phyloP scores from a whole-genome alignment of 371 early-diverging fungal species.

The Dinochytrium kinnereticum region DNA sequence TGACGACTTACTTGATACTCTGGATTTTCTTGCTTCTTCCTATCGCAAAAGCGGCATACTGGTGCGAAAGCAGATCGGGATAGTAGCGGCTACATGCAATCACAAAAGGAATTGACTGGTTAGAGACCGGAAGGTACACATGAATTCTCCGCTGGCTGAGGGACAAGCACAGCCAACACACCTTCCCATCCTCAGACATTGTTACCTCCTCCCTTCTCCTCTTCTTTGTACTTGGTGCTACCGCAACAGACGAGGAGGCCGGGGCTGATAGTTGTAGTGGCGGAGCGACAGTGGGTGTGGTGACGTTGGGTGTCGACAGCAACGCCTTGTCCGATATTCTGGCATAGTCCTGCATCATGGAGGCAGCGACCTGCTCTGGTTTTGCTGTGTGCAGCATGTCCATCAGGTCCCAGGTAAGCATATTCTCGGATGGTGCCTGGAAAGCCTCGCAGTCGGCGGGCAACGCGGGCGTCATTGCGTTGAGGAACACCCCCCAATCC shows the following conservation, averaged over 20 bases:
- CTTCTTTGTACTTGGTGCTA: not conserved
- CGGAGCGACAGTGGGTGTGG: not conserved
- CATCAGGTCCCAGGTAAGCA: constrained; percentile 15
- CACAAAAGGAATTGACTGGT: not conserved
- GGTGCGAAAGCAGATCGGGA: constrained; percentile 36
- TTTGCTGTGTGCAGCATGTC: constrained; percentile 11
- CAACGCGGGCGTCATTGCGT: constrained; percentile 10
- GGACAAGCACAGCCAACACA: not conserved
- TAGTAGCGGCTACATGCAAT: not conserved
- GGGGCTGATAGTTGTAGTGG: not conserved
- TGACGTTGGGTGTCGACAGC: not conserved
- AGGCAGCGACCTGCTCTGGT: not conserved
- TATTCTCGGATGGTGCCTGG: not conserved
- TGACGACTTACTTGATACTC: constrained; percentile 23
- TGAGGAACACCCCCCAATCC: not conserved
- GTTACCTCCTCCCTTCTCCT: not conserved
- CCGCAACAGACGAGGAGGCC: not conserved
- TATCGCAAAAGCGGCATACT: constrained; percentile 32
- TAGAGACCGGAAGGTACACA: too few relatives aligned
- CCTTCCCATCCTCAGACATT: not conserved
- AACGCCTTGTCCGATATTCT: constrained; percentile 6
- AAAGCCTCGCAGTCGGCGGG: not conserved
- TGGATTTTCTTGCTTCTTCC: constrained; percentile 30
- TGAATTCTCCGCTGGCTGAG: too few relatives aligned
- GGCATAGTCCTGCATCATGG: not conserved